Base-by-base conservation (phyloP, 345 rosid genomes). In the Crucihimalaya himalaica region DNA sequence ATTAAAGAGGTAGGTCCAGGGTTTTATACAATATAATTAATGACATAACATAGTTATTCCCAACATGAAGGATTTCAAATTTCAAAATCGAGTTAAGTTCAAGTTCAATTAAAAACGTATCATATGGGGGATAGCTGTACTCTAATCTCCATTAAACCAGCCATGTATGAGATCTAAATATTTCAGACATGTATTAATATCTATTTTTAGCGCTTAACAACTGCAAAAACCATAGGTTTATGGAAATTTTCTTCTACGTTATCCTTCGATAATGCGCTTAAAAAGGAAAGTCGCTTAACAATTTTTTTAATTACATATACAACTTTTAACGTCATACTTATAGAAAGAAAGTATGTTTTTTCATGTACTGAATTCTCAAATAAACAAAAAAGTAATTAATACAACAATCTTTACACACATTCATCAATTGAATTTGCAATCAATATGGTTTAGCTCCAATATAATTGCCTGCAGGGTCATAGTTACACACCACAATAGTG, bases 391-490 rank as follows among this genome's bases (percentile, higher is more conserved):
- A 7, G 1, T 2, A 31, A 45, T 45, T 7, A 29, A 29, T 18
- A 37, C 46, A 59, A 66, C 61, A 58, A 35, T 66, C 66, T 50
- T 58, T 50, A 29, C 47, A 60, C 79, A 37, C 54, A 68, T 20
- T 67, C 77, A 32, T 54, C 52, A 28, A 46, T 0, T 45, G 9
- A 53, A 21, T 1, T 8, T 50, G 23, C 31, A 48, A 64, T 71
- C 39, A 70, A 54, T 67, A 74, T 47, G 93, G 96, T 68, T 54
- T 69, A 74, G 86, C 46, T 13, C 86, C 90, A 6, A 42, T 28
- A 32, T 27, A 45, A 71, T 90, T 91, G 51, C 95, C 91, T 0
- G 78, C 81, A 52, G 90, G 88, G 63, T 81, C 86, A 69, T 91
- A 89, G 83, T 84, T 89, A 70, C 96, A 91, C 6, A 43, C 58